These are phyloP conservation scores for Coemansia sp. DNA, from an alignment of 371 early-diverging fungal species.

Conservation along the genomic window DNA sequence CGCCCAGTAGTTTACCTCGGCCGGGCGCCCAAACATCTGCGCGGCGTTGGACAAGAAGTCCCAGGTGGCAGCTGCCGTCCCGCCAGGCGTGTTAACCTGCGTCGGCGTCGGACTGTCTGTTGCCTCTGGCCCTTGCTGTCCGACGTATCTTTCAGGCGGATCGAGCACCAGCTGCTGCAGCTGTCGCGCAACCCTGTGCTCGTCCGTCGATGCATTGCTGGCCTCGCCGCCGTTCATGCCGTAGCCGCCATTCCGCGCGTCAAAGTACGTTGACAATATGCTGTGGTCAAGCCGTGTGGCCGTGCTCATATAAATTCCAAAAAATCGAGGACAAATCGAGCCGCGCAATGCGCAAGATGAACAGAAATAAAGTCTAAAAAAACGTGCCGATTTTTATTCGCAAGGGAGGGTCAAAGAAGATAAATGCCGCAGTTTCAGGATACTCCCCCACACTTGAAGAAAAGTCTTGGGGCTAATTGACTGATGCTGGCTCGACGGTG, in stretches of 20 bases:
- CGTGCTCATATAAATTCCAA: background rate
- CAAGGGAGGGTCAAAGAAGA: no score
- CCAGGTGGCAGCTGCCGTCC: conserved; percentile 23
- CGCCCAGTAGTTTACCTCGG: conserved; percentile 16
- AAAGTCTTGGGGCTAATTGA: no score
- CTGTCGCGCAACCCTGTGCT: conserved; percentile 1
- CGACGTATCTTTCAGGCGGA: background rate
- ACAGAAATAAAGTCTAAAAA: no score
- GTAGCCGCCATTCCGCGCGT: background rate
- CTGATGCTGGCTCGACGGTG: no score
- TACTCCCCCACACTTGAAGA: no score
- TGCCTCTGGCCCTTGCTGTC: background rate
- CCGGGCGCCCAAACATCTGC: conserved; percentile 32
- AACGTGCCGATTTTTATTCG: no score
- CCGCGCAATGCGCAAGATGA: no score
- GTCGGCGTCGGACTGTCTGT: background rate
- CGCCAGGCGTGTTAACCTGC: background rate
- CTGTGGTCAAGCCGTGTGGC: background rate
- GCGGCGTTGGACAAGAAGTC: conserved; percentile 36
- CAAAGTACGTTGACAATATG: background rate
- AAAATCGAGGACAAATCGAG: no score
- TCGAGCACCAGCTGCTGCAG: conserved; percentile 10
- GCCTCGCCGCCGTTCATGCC: background rate
- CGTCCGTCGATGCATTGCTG: background rate
- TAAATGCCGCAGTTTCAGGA: no score